A percentile compares a stretch with the other conserved stretches of the same genome.
Evolutionary conservation across 83 land plant genomes (phyloP).

Genomic region (Picea engelmannii): DNA sequence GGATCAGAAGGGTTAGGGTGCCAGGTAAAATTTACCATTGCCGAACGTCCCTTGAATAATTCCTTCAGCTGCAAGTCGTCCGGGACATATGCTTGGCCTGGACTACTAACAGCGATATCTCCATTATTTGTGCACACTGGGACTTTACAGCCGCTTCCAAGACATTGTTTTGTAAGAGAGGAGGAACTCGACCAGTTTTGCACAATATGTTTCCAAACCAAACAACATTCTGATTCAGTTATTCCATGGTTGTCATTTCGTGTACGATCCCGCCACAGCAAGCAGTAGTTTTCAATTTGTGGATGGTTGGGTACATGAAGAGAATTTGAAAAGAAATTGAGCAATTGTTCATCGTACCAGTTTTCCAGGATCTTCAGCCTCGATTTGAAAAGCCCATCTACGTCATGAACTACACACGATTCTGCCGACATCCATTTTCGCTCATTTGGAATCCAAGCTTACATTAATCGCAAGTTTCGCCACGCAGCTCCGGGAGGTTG

Average conservation of each 20-base stretch:
- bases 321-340: conserved; percentile 29
- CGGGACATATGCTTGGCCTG: too few species aligned
- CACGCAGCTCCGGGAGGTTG: neutral
- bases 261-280: conserved; percentile 47
- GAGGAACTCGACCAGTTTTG: neutral
- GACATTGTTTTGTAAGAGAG: too few species aligned
- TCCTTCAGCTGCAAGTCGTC: too few species aligned
- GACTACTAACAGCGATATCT: too few species aligned
- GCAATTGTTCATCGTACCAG: conserved; percentile 21
- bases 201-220: conserved; percentile 25
- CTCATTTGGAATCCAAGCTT: too few species aligned
- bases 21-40: too few species aligned
- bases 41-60: too few species aligned
- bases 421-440: too few species aligned
- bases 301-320: conserved; percentile 33
- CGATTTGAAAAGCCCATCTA: neutral
- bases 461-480: neutral
- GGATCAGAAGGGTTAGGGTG: too few species aligned
- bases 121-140: too few species aligned
- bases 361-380: conserved; percentile 34
- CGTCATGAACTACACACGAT: too few species aligned
- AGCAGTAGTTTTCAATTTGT: conserved; percentile 32
- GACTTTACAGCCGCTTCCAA: too few species aligned
- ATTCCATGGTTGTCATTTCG: neutral
- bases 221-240: conserved; percentile 25